Evolutionary conservation across 2,329 filamentous ascomycete species (phyloP), one percentile per base, ranked within the genome.

Genomic region (Sporothrix luriei): DNA sequence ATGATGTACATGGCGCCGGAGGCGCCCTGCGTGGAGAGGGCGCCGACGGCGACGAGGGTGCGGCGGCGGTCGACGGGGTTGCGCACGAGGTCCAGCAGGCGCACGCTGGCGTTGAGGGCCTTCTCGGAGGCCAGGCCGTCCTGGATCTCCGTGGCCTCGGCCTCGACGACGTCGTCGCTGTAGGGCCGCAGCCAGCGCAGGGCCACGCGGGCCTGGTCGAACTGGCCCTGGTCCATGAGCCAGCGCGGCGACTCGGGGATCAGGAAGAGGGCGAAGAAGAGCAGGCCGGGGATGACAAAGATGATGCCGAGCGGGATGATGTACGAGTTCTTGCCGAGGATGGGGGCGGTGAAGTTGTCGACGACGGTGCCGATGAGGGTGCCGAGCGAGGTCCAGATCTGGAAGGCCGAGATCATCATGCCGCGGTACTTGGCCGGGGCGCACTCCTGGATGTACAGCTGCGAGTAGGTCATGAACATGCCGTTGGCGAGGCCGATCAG

Each of bases 1-100:
- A 87, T 86, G 73, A 87, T 81, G 68, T 84, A 86, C 83, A 86
- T 87, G 21, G 83, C 82, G 11, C 85, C 84, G 0, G 82, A 84
- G 2, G 84, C 84, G 3, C 83, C 84, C 73, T 87, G 84, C 0
- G 82, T 81, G 0, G 80, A 81, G 19, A 87, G 76, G 1, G 81
- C 81, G 11, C 79, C 80, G 46, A 87, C 78, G 7, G 84, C 79
- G 3, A 87, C 71, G 0, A 83, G 73, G 0, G 84, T 85, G 26
- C 85, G 79, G 26, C 84, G 79, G 16, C 84, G 79, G 75, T 87
- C 84, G 40, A 86, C 77, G 1, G 84, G 83, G 73, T 85, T 82
- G 51, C 76, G 79, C 75, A 84, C 82, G 73, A 86, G 80, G 69
- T 86, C 84, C 24, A 81, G 73, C 51, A 85, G 74, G 68, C 76